Base-by-base conservation (phyloP, 106 monocot genomes). In the Phalaenopsis aphrodite region DNA sequence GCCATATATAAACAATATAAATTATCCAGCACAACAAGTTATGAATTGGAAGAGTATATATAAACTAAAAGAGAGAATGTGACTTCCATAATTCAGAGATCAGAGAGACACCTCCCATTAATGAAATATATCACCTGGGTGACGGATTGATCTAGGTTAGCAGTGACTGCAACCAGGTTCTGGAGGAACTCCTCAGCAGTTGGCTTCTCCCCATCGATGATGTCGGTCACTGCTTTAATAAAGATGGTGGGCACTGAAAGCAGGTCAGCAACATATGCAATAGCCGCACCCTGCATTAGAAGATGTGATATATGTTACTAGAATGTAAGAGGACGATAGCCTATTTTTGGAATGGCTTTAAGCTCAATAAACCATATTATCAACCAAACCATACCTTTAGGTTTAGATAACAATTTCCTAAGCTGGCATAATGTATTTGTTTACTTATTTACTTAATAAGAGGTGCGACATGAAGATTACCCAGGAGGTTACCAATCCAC, bases 131-230 rank as follows among this genome's bases (percentile, higher is more conserved):
- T 67, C 1, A 92, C 86, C 80, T 86, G 78, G 41, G 84, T 86
- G 42, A 92, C 92, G 1, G 88, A 87, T 66, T 83, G 85, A 43
- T 92, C 90, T 12, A 97, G 82, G 78, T 91, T 88, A 0, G 91
- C 91, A 3, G 92, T 94, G 21, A 97, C 96, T 6, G 83, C 86
- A 12, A 86, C 78, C 56, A 97, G 78, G 77, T 97, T 97, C 30
- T 94, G 85, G 47, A 96, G 68, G 80, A 96, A 96, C 82, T 96
- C 96, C 78, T 95, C 95, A 6, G 91, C 83, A 10, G 93, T 92
- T 21, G 96, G 96, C 73, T 97, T 97, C 37, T 97, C 96, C 39
- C 96, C 94, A 69, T 97, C 96, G 8, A 97, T 68, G 77, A 97
- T 86, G 79, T 97, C 96, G 14, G 96, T 97, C 71, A 97, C 92